Base-by-base conservation (phyloP, 176 grass and related monocot species). In the Oryza punctata region DNA sequence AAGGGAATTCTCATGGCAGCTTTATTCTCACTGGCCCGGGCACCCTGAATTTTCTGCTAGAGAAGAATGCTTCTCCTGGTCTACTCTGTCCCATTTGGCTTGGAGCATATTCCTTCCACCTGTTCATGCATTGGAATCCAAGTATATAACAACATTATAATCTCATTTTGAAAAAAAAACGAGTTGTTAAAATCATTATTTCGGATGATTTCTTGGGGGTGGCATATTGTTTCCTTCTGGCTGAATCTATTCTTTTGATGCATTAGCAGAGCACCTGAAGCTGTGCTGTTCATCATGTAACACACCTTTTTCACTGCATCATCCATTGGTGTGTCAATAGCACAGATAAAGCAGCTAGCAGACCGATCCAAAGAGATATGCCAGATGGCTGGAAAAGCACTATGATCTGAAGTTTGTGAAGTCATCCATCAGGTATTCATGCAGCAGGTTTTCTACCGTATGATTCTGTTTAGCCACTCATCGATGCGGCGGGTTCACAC, bases 171-270 rank as follows among this genome's bases (percentile, higher is more conserved):
- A 8, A 38, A 50, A 12, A 50, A 12, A 74, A 63, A 84, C 8
- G 45, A 77, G 69, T 37, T 76, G 63, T 69, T 85, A 63, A 59
- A 67, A 89, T 47, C 74, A 25, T 65, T 79, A 45, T 81, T 76
- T 74, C 46, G 85, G 63, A 76, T 81, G 59, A 78, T 83, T 67
- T 37, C 60, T 47, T 77, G 47, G 65, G 80, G 80, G 25, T 27
- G 44, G 29, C 24, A 23, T 32, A 77, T 44, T 90, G 67, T 86
- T 75, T 73, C 21, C 67, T 83, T 73, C 79, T 18, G 79, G 16
- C 88, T 86, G 83, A 60, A 82, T 82, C 75, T 60, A 87, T 74
- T 70, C 69, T 90, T 90, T 86, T 90, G 69, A 69, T 86, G 78
- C 78, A 45, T 70, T 73, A 50, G 79, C 84, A 70, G 79, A 87